These are phyloP conservation scores for Pistacia integerrima DNA, from an alignment of 345 rosid genomes.

Conservation along the genomic window DNA sequence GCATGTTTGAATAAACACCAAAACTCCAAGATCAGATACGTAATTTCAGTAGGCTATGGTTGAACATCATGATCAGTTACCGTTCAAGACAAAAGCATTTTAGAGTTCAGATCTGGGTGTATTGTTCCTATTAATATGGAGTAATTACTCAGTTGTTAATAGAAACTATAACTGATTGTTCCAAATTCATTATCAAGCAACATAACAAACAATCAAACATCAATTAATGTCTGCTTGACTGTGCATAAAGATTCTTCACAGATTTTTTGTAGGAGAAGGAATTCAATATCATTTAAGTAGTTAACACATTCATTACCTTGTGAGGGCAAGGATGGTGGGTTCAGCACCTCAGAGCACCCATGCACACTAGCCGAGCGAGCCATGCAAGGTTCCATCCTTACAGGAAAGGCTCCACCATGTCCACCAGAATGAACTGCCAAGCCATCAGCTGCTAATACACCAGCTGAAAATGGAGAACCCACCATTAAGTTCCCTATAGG, in stretches of 20 bases:
- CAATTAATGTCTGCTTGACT: background rate
- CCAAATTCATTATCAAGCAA: background rate
- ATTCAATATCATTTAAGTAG: background rate
- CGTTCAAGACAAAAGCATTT: background rate
- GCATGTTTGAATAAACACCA: constrained; percentile 25
- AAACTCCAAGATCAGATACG: constrained; percentile 21
- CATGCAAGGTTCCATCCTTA: constrained; percentile 61
- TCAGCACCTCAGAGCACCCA: constrained; percentile 72
- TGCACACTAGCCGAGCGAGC: constrained; percentile 92
- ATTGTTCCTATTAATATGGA: background rate
- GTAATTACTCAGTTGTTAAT: background rate
- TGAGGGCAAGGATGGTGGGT: constrained; percentile 37
- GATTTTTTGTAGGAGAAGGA: background rate
- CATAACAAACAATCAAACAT: background rate
- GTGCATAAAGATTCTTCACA: background rate
- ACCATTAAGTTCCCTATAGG: constrained; percentile 47
- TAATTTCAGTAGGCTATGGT: background rate
- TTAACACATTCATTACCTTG: constrained; percentile 42
- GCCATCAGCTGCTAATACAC: constrained; percentile 59
- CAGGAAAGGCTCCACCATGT: constrained; percentile 43
- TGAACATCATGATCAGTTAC: background rate
- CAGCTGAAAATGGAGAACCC: constrained; percentile 79
- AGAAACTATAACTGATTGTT: background rate
- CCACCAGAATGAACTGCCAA: constrained; percentile 42
- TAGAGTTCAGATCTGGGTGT: constrained; percentile 2